Conservation (phyloP, 805 yeast species). For the Cyberlindnera lachancei region DNA sequence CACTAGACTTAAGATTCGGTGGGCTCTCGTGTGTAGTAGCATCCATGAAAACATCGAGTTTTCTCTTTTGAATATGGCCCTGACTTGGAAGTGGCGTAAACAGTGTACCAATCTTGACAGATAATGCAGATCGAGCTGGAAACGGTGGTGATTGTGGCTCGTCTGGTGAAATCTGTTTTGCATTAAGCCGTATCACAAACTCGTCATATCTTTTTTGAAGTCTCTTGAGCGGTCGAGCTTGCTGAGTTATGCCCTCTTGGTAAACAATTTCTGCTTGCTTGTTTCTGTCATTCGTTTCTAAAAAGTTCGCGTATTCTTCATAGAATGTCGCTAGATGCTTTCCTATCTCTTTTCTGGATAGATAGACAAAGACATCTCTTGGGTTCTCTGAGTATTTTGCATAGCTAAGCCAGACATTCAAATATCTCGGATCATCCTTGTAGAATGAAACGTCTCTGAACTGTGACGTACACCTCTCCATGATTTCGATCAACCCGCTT, state of each 20-base stretch:
- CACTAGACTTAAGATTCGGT: constrained; percentile 17
- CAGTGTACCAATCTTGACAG: constrained; percentile 30
- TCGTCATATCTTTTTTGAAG: constrained; percentile 35
- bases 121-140: constrained; percentile 27
- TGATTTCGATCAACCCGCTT: constrained; percentile 54
- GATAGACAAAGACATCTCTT: constrained; percentile 59
- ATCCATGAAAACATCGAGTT: constrained; percentile 17
- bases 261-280: constrained; percentile 54
- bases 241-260: constrained; percentile 44
- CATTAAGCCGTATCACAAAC: constrained; percentile 35
- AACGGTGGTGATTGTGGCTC: constrained; percentile 31
- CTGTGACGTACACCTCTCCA: constrained; percentile 66
- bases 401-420: constrained; percentile 77
- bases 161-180: constrained; percentile 11
- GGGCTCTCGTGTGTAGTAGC: constrained; percentile 9
- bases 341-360: constrained; percentile 71
- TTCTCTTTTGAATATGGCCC: constrained; percentile 6
- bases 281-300: constrained; percentile 43
- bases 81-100: constrained; percentile 9
- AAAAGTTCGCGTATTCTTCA: constrained; percentile 64
- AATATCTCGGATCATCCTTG: constrained; percentile 74
- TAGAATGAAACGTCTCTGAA: constrained; percentile 62
- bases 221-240: constrained; percentile 60
- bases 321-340: constrained; percentile 58
- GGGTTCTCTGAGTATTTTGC: constrained; percentile 63